phyloP scores from a whole-genome alignment of 768 basidiomycete species.

The Amanita exitialis region DNA sequence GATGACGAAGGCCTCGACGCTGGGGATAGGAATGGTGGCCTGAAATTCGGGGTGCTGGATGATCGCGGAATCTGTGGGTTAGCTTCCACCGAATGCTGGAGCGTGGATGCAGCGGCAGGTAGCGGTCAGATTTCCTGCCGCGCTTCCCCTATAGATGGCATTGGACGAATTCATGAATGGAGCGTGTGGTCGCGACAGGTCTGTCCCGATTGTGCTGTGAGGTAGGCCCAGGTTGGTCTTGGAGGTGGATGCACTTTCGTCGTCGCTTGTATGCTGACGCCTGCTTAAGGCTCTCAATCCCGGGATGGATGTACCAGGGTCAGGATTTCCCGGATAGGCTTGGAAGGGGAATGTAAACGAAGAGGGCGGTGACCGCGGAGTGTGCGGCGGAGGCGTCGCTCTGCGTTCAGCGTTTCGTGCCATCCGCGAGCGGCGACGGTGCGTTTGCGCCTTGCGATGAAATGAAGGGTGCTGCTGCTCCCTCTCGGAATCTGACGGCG shows the following conservation, averaged over 20 bases:
- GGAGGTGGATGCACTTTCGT: conserved; percentile 11
- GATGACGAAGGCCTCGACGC: conserved; percentile 54
- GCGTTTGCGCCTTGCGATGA: background rate
- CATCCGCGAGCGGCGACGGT: conserved; percentile 9
- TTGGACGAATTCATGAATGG: conserved; percentile 32
- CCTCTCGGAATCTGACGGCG: conserved; percentile 12
- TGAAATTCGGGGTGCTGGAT: conserved; percentile 41
- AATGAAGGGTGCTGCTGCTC: background rate
- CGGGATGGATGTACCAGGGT: conserved; percentile 38
- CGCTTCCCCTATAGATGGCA: conserved; percentile 34
- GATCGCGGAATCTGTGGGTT: conserved; percentile 24
- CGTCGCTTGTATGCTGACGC: conserved; percentile 18
- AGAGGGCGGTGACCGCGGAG: conserved; percentile 20
- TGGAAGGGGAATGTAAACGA: conserved; percentile 43
- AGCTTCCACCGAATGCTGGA: conserved; percentile 5
- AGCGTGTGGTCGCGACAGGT: conserved; percentile 32
- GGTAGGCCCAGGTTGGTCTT: conserved; percentile 11
- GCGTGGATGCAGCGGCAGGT: conserved; percentile 5
- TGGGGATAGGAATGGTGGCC: conserved; percentile 61
- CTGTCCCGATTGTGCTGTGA: conserved; percentile 13
- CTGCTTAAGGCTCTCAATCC: conserved; percentile 8
- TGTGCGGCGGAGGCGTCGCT: conserved; percentile 2
- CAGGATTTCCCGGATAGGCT: conserved; percentile 56
- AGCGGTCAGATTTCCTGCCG: conserved; percentile 26
- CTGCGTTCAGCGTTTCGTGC: conserved; percentile 2